phyloP scores from a whole-genome alignment of 805 yeast species.

The Kuraishia ogatae region DNA sequence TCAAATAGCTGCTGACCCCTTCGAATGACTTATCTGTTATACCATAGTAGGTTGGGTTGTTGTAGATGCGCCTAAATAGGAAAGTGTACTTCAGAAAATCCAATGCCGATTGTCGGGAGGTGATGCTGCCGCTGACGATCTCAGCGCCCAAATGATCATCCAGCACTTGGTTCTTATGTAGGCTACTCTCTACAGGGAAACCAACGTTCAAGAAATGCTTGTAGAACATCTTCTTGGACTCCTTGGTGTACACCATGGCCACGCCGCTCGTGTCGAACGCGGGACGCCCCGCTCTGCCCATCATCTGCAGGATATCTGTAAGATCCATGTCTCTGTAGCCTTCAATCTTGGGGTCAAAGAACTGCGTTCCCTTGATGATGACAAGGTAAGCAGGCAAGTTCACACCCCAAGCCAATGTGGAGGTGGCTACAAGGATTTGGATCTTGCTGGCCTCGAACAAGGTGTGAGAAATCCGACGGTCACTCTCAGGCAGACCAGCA shows the following conservation, averaged over 20 bases:
- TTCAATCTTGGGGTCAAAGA: conserved; percentile 54
- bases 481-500: conserved; percentile 72
- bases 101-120: conserved; percentile 57
- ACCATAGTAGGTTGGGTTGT: conserved; percentile 72
- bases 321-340: conserved; percentile 75
- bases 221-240: conserved; percentile 64
- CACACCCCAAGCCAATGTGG: conserved; percentile 87
- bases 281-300: conserved; percentile 83
- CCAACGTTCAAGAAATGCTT: conserved; percentile 74
- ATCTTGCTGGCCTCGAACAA: conserved; percentile 60
- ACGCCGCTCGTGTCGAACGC: conserved; percentile 73
- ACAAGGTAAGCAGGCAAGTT: conserved; percentile 76
- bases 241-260: conserved; percentile 70
- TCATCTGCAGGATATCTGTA: conserved; percentile 76
- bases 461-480: conserved; percentile 61
- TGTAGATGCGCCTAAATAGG: conserved; percentile 63
- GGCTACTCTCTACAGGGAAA: conserved; percentile 74
- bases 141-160: conserved; percentile 80
- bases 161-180: conserved; percentile 51
- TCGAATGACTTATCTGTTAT: conserved; percentile 49
- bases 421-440: conserved; percentile 68
- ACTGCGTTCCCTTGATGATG: conserved; percentile 69
- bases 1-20: conserved; percentile 51
- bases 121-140: conserved; percentile 61
- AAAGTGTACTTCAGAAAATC: conserved; percentile 75